phyloP scores from a whole-genome alignment of 129 eudicot genomes.

The Chrysanthemum lavandulifolium region DNA sequence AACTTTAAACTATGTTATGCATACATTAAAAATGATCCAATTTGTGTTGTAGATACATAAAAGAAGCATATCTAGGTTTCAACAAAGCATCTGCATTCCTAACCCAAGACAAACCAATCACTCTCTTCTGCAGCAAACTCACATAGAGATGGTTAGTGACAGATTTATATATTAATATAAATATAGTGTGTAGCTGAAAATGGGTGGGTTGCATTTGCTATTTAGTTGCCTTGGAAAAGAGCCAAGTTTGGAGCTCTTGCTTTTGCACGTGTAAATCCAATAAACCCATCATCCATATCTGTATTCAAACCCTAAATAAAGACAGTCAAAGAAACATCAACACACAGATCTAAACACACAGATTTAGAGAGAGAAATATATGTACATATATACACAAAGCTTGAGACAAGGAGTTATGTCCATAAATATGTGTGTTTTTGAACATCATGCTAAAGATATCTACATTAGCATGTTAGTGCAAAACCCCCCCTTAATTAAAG shows the following conservation, averaged over 20 bases:
- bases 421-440: conserved; percentile 33
- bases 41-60: not conserved
- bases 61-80: conserved; percentile 37
- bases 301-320: conserved; percentile 36
- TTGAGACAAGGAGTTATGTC: conserved; percentile 27
- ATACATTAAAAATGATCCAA: too few species aligned
- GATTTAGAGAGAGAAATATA: not conserved
- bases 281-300: conserved; percentile 2
- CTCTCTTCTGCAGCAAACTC: conserved; percentile 26
- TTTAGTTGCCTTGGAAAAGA: conserved; percentile 50
- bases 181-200: conserved; percentile 23
- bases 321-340: conserved; percentile 31
- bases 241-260: conserved; percentile 37
- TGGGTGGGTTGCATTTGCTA: conserved; percentile 30
- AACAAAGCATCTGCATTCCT: conserved; percentile 33
- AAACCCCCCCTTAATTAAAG: conserved; percentile 7
- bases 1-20: too few species aligned
- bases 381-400: conserved; percentile 9
- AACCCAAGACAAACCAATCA: conserved; percentile 34
- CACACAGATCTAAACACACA: not conserved
- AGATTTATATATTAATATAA: conserved; percentile 1
- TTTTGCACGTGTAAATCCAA: conserved; percentile 56
- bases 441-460: conserved; percentile 19
- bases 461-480: conserved; percentile 21
- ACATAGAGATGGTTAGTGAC: conserved; percentile 1